Conservation (phyloP, 805 yeast species). For the Barnettozyma pratensis region DNA sequence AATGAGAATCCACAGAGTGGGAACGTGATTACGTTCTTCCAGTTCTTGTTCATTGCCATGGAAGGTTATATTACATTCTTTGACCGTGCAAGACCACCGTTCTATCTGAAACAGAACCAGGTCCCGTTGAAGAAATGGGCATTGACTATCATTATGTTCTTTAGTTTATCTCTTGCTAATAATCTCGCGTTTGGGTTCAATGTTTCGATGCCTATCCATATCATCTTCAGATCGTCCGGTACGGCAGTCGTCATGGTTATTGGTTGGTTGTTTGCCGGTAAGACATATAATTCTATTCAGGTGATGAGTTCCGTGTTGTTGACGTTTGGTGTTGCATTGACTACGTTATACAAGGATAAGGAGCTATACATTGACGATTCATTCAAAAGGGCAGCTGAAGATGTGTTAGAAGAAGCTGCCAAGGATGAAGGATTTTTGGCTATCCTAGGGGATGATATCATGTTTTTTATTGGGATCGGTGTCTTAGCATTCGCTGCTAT, state of each 20-base stretch:
- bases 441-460: constrained; percentile 7
- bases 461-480: constrained; percentile 25
- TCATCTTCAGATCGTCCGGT: constrained; percentile 59
- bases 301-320: constrained; percentile 45
- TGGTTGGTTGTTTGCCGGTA: constrained; percentile 44
- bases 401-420: background rate
- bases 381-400: constrained; percentile 1
- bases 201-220: constrained; percentile 62
- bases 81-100: constrained; percentile 26
- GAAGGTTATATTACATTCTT: constrained; percentile 36
- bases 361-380: background rate
- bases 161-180: constrained; percentile 45
- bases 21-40: constrained; percentile 50
- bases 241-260: constrained; percentile 55
- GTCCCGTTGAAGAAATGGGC: constrained; percentile 42
- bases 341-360: constrained; percentile 4
- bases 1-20: constrained; percentile 35
- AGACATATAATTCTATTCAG: constrained; percentile 42
- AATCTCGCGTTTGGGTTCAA: constrained; percentile 54
- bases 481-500: constrained; percentile 43
- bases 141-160: constrained; percentile 45
- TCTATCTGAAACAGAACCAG: constrained; percentile 28
- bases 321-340: constrained; percentile 41
- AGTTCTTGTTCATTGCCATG: constrained; percentile 48
- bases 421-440: constrained; percentile 1